A percentile compares a stretch with the other conserved stretches of the same genome.
These are phyloP conservation scores for Garcileccinum viscosum DNA, from an alignment of 1,284 basidiomycete genomes.

Conservation along the genomic window DNA sequence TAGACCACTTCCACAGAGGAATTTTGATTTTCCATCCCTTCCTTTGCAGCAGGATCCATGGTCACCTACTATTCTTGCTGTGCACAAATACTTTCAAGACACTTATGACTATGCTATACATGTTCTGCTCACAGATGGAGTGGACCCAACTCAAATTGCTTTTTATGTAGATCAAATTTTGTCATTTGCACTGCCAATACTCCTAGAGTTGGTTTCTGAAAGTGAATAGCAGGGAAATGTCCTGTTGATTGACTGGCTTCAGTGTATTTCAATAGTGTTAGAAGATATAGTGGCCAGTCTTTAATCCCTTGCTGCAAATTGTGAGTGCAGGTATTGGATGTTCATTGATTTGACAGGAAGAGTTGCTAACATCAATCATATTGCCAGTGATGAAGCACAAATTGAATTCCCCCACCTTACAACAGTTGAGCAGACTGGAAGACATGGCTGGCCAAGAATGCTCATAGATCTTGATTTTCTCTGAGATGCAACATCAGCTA, in stretches of 20 bases:
- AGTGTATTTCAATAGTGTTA: not conserved
- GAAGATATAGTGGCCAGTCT: not conserved
- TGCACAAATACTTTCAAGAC: not conserved
- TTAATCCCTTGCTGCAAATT: not conserved
- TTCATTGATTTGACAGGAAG: too few species aligned
- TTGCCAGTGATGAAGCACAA: not conserved
- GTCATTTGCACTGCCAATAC: not conserved
- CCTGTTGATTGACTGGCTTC: not conserved
- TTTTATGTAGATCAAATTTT: not conserved
- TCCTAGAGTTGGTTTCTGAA: not conserved
- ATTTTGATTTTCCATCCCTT: not conserved
- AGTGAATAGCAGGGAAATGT: not conserved
- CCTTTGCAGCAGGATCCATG: not conserved
- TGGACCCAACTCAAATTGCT: not conserved
- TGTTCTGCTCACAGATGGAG: not conserved
- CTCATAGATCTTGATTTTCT: conserved; percentile 24
- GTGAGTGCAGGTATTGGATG: not conserved
- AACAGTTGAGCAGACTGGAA: conserved; percentile 10
- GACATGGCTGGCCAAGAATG: conserved; percentile 30
- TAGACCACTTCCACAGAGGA: not conserved
- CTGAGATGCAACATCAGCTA: conserved; percentile 12
- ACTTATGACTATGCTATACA: not conserved
- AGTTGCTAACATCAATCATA: not conserved
- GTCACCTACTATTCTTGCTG: not conserved
- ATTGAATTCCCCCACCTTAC: not conserved